Percentiles rank a stretch among this genome's conserved stretches.
Evolutionary conservation across 2,329 filamentous ascomycete species (phyloP).

Genomic region (Mariannaea sp.): DNA sequence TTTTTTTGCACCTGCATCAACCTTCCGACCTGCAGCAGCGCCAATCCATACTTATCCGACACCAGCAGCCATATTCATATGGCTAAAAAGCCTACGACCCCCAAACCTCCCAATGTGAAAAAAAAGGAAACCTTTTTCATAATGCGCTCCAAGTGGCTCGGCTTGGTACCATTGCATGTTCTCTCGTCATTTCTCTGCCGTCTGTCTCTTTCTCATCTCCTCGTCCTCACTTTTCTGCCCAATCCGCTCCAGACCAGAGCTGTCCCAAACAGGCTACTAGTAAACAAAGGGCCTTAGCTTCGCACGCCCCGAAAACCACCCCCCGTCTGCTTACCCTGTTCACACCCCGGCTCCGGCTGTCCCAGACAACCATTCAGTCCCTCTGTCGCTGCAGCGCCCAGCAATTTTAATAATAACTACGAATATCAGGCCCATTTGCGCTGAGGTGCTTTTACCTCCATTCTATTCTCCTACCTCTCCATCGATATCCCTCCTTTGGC

Average conservation of each 20-base stretch:
- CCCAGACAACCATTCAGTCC: conserved; percentile 42
- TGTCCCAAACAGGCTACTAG: conserved; percentile 46
- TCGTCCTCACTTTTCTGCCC: conserved; percentile 17
- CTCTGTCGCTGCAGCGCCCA: conserved; percentile 21
- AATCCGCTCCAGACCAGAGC: conserved; percentile 20
- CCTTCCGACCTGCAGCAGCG: conserved; percentile 23
- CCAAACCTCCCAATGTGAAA: background rate
- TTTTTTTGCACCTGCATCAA: too few species aligned
- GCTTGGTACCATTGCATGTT: background rate
- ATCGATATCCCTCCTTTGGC: conserved; percentile 3
- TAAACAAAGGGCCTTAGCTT: conserved; percentile 47
- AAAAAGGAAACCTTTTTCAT: background rate
- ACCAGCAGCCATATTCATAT: conserved; percentile 19
- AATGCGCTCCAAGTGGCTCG: background rate
- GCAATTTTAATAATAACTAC: conserved; percentile 26
- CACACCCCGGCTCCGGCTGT: conserved; percentile 37
- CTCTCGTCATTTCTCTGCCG: background rate
- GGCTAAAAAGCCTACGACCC: conserved; percentile 6
- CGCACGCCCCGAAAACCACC: conserved; percentile 30
- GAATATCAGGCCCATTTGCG: conserved; percentile 7
- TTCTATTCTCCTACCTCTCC: background rate
- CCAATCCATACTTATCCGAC: conserved; percentile 19
- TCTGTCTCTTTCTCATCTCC: conserved; percentile 13
- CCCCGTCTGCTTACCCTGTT: conserved; percentile 31
- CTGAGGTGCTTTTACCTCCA: background rate